These are phyloP conservation scores for Pseudozyma thailandica DNA, from an alignment of 1,284 basidiomycete genomes.

Conservation along the genomic window DNA sequence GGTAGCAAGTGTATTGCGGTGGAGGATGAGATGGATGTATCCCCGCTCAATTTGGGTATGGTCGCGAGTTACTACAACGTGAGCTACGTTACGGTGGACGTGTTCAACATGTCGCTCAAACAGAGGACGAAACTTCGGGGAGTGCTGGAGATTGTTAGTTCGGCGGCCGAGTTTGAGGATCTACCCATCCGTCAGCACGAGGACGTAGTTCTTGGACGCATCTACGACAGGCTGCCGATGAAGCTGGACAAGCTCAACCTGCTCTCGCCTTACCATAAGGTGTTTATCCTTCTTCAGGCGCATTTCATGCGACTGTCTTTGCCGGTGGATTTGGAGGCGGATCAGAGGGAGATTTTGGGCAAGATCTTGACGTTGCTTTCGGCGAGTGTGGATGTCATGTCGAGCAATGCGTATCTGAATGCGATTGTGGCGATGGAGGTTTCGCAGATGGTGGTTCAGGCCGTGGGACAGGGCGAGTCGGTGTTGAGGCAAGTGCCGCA, in stretches of 20 bases:
- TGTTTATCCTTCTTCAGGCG: slow-evolving; percentile 93
- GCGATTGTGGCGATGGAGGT: slow-evolving; percentile 97
- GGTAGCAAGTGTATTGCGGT: slow-evolving; percentile 94
- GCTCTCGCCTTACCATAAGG: slow-evolving; percentile 96
- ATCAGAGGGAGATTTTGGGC: slow-evolving; percentile 85
- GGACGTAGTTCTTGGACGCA: slow-evolving; percentile 72
- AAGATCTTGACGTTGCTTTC: slow-evolving; percentile 79
- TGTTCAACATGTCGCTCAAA: slow-evolving; percentile 94
- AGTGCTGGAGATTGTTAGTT: slow-evolving; percentile 92
- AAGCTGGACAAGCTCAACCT: slow-evolving; percentile 87
- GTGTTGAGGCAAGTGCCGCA: slow-evolving; percentile 90
- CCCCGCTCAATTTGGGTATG: slow-evolving; percentile 67
- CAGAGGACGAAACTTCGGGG: slow-evolving; percentile 98
- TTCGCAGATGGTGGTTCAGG: slow-evolving; percentile 99
- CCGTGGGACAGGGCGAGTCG: slow-evolving; percentile 88
- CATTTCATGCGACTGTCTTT: slow-evolving; percentile 93
- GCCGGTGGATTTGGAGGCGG: slow-evolving; percentile 90
- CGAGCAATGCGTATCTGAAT: slow-evolving; percentile 91
- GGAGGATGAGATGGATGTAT: slow-evolving; percentile 73
- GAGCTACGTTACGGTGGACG: slow-evolving; percentile 91
- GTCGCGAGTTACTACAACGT: slow-evolving; percentile 74
- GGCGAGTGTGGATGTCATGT: slow-evolving; percentile 96
- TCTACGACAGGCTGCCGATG: slow-evolving; percentile 97
- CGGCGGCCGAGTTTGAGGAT: slow-evolving; percentile 93
- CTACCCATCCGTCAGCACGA: slow-evolving; percentile 81